Conservation (phyloP, 208 protist genomes). For the Leishmania gerbilli region DNA sequence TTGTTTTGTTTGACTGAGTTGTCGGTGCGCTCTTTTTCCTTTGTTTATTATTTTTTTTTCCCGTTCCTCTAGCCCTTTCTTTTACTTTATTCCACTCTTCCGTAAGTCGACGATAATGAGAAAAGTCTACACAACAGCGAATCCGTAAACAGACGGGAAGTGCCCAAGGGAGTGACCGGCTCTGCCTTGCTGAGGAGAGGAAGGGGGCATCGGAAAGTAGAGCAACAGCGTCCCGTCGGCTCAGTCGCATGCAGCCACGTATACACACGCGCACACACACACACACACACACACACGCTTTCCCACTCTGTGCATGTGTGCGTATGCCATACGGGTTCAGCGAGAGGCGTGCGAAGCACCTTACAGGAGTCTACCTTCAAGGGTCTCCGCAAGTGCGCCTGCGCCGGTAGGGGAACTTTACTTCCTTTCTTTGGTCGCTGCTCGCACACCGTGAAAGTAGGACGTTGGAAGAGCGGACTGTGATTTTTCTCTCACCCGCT, state of each 20-base stretch:
- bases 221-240: not conserved
- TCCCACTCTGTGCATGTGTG: not conserved
- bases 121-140: not conserved
- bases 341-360: not conserved
- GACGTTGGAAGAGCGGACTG: not conserved
- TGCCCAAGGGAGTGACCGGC: not conserved
- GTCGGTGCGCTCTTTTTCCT: not conserved
- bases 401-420: not conserved
- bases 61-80: not conserved
- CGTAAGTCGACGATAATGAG: conserved; percentile 2
- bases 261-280: not conserved
- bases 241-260: not conserved
- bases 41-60: not conserved
- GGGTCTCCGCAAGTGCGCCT: not conserved
- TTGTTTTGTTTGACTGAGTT: not conserved
- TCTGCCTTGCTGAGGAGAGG: not conserved
- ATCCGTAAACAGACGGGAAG: not conserved
- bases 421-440: not conserved
- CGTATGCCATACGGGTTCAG: not conserved
- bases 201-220: not conserved
- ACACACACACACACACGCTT: not conserved
- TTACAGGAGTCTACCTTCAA: not conserved
- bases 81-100: not conserved
- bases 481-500: not conserved
- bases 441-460: not conserved